These are phyloP conservation scores for Arabis alpina DNA, from an alignment of 345 rosid genomes.

Conservation along the genomic window DNA sequence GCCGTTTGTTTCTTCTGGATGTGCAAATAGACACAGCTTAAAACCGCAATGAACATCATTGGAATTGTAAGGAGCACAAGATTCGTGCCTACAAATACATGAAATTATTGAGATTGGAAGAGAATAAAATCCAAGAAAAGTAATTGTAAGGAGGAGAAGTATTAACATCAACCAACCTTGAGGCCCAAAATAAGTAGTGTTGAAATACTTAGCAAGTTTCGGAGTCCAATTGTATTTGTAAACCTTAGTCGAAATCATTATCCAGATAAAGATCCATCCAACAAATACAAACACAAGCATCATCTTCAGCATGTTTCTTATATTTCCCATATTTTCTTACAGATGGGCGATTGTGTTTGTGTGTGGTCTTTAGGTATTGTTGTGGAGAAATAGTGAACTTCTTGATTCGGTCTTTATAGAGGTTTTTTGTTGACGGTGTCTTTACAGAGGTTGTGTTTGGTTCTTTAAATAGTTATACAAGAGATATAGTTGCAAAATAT, in stretches of 20 bases:
- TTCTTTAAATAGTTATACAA: too few species aligned
- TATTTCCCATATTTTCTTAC: slow-evolving; percentile 11
- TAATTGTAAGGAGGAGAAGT: not conserved
- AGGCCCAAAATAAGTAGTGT: slow-evolving; percentile 27
- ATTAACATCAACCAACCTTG: slow-evolving; percentile 7
- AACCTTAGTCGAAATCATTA: slow-evolving; percentile 26
- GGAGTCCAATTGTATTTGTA: slow-evolving; percentile 23
- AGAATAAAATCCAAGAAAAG: not conserved
- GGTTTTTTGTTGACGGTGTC: not conserved
- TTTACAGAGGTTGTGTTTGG: slow-evolving; percentile 3
- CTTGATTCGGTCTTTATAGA: slow-evolving; percentile 16
- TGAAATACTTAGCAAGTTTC: slow-evolving; percentile 18
- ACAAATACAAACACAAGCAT: slow-evolving; percentile 4
- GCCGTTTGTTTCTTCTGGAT: slow-evolving; percentile 3
- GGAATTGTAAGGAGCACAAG: slow-evolving; percentile 5
- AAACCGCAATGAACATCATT: slow-evolving; percentile 6
- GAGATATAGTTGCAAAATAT: not conserved
- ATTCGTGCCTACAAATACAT: not conserved
- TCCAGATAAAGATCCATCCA: slow-evolving; percentile 31
- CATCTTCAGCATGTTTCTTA: slow-evolving; percentile 11
- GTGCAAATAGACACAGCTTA: slow-evolving; percentile 9
- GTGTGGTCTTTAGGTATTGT: not conserved
- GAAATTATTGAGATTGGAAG: not conserved
- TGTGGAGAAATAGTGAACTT: not conserved
- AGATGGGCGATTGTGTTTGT: not conserved